These are phyloP conservation scores for Phytopythium montanum DNA, from an alignment of 352 stramenopile genomes.

Conservation along the genomic window DNA sequence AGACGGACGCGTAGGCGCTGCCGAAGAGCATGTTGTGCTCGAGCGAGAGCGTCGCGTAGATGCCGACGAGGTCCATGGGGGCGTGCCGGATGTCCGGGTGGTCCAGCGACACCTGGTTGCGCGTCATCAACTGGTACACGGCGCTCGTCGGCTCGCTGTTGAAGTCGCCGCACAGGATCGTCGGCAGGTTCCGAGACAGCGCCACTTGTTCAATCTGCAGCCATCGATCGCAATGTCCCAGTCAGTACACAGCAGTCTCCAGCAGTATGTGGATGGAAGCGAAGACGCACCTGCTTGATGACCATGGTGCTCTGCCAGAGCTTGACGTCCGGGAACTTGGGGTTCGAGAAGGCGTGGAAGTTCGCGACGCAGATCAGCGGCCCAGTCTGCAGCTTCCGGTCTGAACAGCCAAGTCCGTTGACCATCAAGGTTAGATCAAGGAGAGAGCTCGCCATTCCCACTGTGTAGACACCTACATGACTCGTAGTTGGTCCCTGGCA, in stretches of 20 bases:
- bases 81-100: constrained; percentile 91
- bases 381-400: constrained; percentile 38
- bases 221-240: background rate
- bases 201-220: constrained; percentile 69
- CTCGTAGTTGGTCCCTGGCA: constrained; percentile 73
- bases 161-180: constrained; percentile 98
- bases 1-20: constrained; percentile 94
- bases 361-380: constrained; percentile 95
- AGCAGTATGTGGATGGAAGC: background rate
- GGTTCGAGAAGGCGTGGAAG: constrained; percentile 98
- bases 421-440: background rate
- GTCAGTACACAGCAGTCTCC: background rate
- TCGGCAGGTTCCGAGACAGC: constrained; percentile 78
- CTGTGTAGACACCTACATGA: constrained; percentile 28
- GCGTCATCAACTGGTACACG: constrained; percentile 97
- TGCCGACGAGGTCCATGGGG: constrained; percentile 56
- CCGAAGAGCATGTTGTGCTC: constrained; percentile 93
- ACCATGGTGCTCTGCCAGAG: constrained; percentile 95
- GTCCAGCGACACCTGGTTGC: constrained; percentile 76
- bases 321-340: constrained; percentile 98
- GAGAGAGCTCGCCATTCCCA: background rate
- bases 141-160: constrained; percentile 96
- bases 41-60: constrained; percentile 77
- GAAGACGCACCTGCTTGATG: constrained; percentile 60
- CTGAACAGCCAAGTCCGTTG: constrained; percentile 5